phyloP scores from a whole-genome alignment of 371 early-diverging fungal species.

The Mortierella sp. region DNA sequence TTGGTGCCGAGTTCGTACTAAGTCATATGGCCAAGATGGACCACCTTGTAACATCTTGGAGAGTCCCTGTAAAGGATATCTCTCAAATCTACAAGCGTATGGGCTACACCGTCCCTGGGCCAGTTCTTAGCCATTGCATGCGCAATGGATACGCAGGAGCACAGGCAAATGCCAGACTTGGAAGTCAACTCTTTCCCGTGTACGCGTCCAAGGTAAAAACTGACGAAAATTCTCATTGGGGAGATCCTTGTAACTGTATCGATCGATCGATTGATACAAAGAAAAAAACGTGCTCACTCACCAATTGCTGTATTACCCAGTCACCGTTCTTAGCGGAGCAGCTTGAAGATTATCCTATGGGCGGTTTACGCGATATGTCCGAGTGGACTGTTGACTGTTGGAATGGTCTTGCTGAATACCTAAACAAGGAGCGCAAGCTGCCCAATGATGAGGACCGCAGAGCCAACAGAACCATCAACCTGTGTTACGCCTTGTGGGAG shows the following conservation, averaged over 20 bases:
- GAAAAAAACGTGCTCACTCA: neutral
- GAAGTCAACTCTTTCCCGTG: slow-evolving; percentile 62
- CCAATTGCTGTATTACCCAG: slow-evolving; percentile 15
- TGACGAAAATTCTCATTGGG: too few species aligned
- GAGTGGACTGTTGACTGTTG: slow-evolving; percentile 76
- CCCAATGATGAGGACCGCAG: slow-evolving; percentile 17
- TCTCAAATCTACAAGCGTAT: slow-evolving; percentile 75
- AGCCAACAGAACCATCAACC: slow-evolving; percentile 29
- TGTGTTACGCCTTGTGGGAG: slow-evolving; percentile 47
- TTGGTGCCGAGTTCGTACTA: slow-evolving; percentile 86
- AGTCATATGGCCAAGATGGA: slow-evolving; percentile 61
- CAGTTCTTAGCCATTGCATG: slow-evolving; percentile 65
- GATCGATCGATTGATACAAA: too few species aligned
- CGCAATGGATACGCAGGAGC: slow-evolving; percentile 73
- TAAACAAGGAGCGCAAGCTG: slow-evolving; percentile 58
- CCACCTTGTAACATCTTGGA: slow-evolving; percentile 74
- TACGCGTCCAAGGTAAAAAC: slow-evolving; percentile 62
- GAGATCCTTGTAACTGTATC: too few species aligned
- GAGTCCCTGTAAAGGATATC: slow-evolving; percentile 82
- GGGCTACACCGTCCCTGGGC: slow-evolving; percentile 53
- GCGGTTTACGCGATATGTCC: slow-evolving; percentile 77
- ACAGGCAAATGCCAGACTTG: slow-evolving; percentile 65
- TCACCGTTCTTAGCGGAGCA: slow-evolving; percentile 83
- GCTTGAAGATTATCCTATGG: slow-evolving; percentile 76
- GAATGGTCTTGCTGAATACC: slow-evolving; percentile 62